Base-by-base conservation (phyloP, 2,329 filamentous ascomycete genomes). In the Aspergillus udagawae region DNA sequence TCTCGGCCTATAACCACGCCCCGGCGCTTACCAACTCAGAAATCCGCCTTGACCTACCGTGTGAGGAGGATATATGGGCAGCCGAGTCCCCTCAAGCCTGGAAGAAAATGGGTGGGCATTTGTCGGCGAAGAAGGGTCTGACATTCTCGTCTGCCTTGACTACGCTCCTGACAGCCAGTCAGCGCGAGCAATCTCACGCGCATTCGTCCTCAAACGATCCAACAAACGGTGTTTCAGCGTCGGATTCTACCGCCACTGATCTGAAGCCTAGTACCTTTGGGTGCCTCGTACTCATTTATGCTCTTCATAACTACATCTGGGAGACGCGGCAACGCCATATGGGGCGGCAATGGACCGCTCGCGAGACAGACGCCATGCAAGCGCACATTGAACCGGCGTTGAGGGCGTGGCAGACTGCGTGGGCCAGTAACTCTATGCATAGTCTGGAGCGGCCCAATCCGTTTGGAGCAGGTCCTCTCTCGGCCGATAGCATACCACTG, bases 301-400 rank as follows among this genome's bases (percentile, higher is more conserved):
- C 94, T 3, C 80, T 97, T 25, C 94, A 97, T 76, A 97, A 97
- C 66, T 97, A 96, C 73, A 97, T 97, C 48, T 97, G 94, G 94
- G 93, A 97, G 75, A 97, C 92, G 0, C 84, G 93, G 25, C 92
- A 96, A 74, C 83, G 92, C 53, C 92, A 97, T 65, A 88, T 92
- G 65, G 92, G 90, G 65, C 88, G 91, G 60, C 82, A 91, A 51
- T 97, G 93, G 93, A 96, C 92, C 1, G 86, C 88, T 35, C 88
- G 93, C 63, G 93, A 97, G 74, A 96, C 91, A 0, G 92, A 97
- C 64, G 91, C 92, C 62, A 96, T 97, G 92, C 92, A 97, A 71
- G 85, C 89, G 1, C 92, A 96, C 68, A 95, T 97, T 57, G 92
- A 97, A 72, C 93, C 93, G 10, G 93, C 93, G 2, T 79, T 99